These are phyloP conservation scores for Glonium stellatum DNA, from an alignment of 495 filamentous ascomycete species.

Conservation along the genomic window DNA sequence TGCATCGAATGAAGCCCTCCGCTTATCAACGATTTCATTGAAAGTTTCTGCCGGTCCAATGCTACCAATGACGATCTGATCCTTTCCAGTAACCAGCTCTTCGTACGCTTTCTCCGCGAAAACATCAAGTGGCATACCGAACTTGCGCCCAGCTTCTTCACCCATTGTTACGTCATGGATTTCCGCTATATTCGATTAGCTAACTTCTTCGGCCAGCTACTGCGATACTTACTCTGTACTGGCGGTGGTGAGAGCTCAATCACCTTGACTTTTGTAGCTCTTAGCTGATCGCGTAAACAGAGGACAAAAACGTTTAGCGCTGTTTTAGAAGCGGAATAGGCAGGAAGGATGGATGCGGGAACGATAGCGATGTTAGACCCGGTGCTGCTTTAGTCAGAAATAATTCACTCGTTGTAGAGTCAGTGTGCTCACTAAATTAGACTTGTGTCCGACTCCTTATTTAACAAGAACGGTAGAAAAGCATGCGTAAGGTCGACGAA, in stretches of 20 bases:
- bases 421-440: slow-evolving; percentile 11
- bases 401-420: neutral
- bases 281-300: slow-evolving; percentile 9
- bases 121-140: neutral
- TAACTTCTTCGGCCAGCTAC: neutral
- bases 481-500: slow-evolving; percentile 22
- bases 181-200: neutral
- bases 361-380: slow-evolving; percentile 41
- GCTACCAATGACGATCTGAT: neutral
- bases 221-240: neutral
- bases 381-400: slow-evolving; percentile 27
- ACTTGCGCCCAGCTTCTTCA: neutral
- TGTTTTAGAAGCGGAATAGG: slow-evolving; percentile 42
- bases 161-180: neutral
- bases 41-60: neutral
- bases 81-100: neutral
- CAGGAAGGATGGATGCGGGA: slow-evolving; percentile 37
- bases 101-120: neutral
- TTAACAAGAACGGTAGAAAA: slow-evolving; percentile 23
- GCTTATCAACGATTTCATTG: neutral
- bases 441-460: slow-evolving; percentile 1
- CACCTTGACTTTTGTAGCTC: neutral
- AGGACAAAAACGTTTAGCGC: slow-evolving; percentile 41
- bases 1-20: neutral
- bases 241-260: neutral